Base-by-base conservation (phyloP, 1,139 yeast species). In the Spathaspora sp. region DNA sequence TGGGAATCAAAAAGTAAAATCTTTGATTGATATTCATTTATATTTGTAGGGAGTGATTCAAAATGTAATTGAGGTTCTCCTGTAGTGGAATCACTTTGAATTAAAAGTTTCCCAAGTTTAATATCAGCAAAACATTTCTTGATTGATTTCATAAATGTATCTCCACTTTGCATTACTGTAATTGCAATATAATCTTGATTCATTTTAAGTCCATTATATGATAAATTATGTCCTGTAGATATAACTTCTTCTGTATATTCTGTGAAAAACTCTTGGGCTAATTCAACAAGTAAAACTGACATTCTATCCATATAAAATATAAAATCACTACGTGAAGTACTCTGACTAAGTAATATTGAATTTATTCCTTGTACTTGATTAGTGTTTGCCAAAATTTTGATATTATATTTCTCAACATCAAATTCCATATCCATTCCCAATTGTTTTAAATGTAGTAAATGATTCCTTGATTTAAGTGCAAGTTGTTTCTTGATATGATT, bases 1-100 rank as follows among this genome's bases (percentile, higher is more conserved):
- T 91, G 97, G 0, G 96, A 87, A 60, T 93, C 98, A 58, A 89
- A 80, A 42, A 93, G 67, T 34, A 93, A 65, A 1, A 89, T 81
- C 53, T 78, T 80, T 43, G 74, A 72, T 38, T 56, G 48, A 1
- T 88, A 84, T 1, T 50, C 24, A 4, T 15, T 33, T 23, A 59
- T 43, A 5, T 58, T 55, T 44, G 27, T 53, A 1, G 79, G 79
- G 38, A 93, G 67, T 25, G 82, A 78, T 54, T 86, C 84, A 25
- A 84, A 82, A 63, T 90, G 97, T 48, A 93, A 70, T 59, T 87
- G 93, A 0, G 98, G 98, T 64, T 93, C 98, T 7, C 98, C 98
- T 0, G 97, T 89, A 36, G 76, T 68, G 0, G 95, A 75, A 61
- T 90, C 97, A 8, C 95, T 85, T 64, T 91, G 97, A 57, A 93